Evolutionary conservation across 148 eudicot species (phyloP).

Genomic region (Chenopodium quinoa): DNA sequence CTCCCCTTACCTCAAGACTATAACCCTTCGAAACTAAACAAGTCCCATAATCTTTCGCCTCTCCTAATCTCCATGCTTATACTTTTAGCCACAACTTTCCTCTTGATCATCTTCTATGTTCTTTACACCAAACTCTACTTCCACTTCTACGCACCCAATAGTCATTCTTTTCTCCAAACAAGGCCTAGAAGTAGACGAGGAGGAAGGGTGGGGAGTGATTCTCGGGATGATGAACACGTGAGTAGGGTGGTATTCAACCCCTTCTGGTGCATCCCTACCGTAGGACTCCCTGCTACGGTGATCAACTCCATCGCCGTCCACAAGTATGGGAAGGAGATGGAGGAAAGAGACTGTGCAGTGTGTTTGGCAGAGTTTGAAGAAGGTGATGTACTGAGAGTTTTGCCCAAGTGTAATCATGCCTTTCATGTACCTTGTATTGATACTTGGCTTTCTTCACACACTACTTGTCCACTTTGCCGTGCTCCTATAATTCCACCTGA

Average conservation of each 20-base stretch:
- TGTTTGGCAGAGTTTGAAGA: slow-evolving; percentile 65
- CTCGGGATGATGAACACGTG: slow-evolving; percentile 40
- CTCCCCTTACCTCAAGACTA: slow-evolving; percentile 7
- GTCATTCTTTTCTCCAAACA: background rate
- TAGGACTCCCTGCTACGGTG: slow-evolving; percentile 51
- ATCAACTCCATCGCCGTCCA: slow-evolving; percentile 45
- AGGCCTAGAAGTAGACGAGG: background rate
- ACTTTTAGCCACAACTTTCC: slow-evolving; percentile 32
- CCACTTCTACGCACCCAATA: background rate
- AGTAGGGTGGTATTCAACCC: slow-evolving; percentile 50
- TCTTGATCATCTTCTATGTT: slow-evolving; percentile 33
- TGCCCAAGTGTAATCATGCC: slow-evolving; percentile 72
- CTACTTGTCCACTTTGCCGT: slow-evolving; percentile 74
- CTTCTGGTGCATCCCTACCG: slow-evolving; percentile 60
- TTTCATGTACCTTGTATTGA: slow-evolving; percentile 78
- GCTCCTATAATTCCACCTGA: slow-evolving; percentile 37
- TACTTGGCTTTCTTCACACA: slow-evolving; percentile 76
- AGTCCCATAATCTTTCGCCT: slow-evolving; percentile 27
- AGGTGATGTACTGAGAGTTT: slow-evolving; percentile 51
- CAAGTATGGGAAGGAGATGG: slow-evolving; percentile 44
- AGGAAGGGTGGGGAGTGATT: slow-evolving; percentile 18
- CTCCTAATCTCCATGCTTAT: slow-evolving; percentile 37
- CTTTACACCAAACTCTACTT: slow-evolving; percentile 39
- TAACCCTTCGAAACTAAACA: slow-evolving; percentile 22
- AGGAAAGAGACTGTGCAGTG: slow-evolving; percentile 62